Evolutionary conservation across 1,284 basidiomycete species (phyloP).

Genomic region (Pterula multifida): DNA sequence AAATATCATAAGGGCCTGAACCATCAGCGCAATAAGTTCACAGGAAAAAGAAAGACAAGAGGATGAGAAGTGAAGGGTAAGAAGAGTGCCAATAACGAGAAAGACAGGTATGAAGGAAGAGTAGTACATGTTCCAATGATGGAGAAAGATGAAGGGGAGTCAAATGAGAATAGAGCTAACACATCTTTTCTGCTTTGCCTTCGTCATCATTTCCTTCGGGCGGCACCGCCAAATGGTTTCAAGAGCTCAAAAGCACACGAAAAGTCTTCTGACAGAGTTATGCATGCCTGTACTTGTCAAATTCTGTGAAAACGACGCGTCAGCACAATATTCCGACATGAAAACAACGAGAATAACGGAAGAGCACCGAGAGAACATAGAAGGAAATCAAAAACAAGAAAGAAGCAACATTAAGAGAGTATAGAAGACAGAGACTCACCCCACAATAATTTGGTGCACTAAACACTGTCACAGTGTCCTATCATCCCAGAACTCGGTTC

Average conservation of each 20-base stretch:
- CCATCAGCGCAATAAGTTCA: neutral
- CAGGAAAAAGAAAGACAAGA: neutral
- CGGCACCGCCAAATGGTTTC: conserved; percentile 91
- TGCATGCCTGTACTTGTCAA: conserved; percentile 98
- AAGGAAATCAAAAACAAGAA: conserved; percentile 8
- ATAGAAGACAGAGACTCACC: conserved; percentile 37
- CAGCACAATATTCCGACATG: neutral
- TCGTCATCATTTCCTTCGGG: conserved; percentile 98
- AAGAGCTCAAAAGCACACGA: conserved; percentile 96
- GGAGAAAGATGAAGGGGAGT: no score
- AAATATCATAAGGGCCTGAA: neutral
- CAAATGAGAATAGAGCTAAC: neutral
- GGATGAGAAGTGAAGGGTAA: neutral
- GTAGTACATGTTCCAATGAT: no score
- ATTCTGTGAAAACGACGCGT: conserved; percentile 42
- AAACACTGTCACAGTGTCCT: conserved; percentile 95
- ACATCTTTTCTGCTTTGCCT: conserved; percentile 87
- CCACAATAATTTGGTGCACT: conserved; percentile 96
- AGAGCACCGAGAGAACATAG: conserved; percentile 5
- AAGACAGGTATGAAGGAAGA: no score
- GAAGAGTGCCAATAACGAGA: no score
- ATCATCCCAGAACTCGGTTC: conserved; percentile 99
- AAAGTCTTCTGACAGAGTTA: conserved; percentile 95
- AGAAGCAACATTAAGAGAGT: neutral
- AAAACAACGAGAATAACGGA: neutral